A percentile compares a stretch with the other conserved stretches of the same genome.
Evolutionary conservation across 164 flowering plant genomes (phyloP).

Genomic region (Magnolia changhungtana): DNA sequence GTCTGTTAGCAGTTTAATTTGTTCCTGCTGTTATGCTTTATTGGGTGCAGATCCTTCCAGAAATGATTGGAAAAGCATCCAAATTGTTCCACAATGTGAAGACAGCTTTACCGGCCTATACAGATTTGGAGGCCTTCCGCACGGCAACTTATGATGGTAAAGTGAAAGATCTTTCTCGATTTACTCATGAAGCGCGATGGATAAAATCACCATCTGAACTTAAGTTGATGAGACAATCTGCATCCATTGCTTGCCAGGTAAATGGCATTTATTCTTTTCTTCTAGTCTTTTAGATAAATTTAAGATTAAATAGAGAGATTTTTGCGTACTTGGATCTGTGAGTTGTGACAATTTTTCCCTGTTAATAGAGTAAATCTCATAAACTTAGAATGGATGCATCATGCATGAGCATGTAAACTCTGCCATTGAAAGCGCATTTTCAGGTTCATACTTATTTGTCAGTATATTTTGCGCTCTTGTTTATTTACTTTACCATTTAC

Average conservation of each 20-base stretch:
- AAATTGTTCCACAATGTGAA: conserved; percentile 61
- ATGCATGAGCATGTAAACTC: neutral
- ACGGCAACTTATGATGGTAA: conserved; percentile 44
- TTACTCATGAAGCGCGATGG: conserved; percentile 74
- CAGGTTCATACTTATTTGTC: too few species aligned
- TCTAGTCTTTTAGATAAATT: too few species aligned
- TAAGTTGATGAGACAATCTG: conserved; percentile 79
- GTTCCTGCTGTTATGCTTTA: neutral
- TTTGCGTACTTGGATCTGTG: neutral
- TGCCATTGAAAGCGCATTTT: neutral
- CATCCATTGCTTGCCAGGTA: conserved; percentile 94
- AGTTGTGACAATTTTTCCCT: neutral
- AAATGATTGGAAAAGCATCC: conserved; percentile 53
- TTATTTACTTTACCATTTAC: too few species aligned
- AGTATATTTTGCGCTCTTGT: too few species aligned
- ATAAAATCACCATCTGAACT: conserved; percentile 82
- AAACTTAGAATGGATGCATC: neutral
- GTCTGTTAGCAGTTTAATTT: neutral
- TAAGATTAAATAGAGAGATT: too few species aligned
- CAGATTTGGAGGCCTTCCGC: conserved; percentile 59
- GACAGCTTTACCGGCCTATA: conserved; percentile 55
- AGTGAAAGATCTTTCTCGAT: conserved; percentile 59
- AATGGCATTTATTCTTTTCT: too few species aligned
- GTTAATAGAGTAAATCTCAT: neutral
- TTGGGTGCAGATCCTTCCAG: conserved; percentile 60